Evolutionary conservation across 2,329 filamentous ascomycete genomes (phyloP).

Genomic region (Xylariaceae sp.): DNA sequence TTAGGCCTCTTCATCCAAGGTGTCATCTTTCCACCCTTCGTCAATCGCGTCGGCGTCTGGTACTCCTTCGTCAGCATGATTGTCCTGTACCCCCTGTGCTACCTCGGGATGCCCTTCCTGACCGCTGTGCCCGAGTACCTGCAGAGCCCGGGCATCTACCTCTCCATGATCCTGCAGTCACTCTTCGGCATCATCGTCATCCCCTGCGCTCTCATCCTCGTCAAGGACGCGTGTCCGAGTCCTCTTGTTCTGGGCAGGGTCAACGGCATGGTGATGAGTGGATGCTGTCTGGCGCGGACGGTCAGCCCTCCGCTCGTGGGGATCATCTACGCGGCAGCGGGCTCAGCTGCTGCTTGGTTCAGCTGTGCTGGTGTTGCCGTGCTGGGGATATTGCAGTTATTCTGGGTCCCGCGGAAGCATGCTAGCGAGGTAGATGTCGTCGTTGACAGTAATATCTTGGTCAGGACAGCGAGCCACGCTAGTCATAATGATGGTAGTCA

Average conservation of each 20-base stretch:
- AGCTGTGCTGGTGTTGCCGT: slow-evolving; percentile 30
- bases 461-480: slow-evolving; percentile 10
- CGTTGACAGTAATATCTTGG: slow-evolving; percentile 9
- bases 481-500: neutral
- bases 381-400: slow-evolving; percentile 25
- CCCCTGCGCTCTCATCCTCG: slow-evolving; percentile 64
- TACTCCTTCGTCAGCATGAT: slow-evolving; percentile 61
- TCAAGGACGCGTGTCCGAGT: slow-evolving; percentile 67
- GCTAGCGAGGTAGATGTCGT: slow-evolving; percentile 14
- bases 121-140: slow-evolving; percentile 49
- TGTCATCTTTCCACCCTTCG: slow-evolving; percentile 62
- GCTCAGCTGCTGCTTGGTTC: slow-evolving; percentile 37
- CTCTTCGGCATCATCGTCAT: slow-evolving; percentile 65
- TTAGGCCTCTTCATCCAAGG: slow-evolving; percentile 71
- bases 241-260: slow-evolving; percentile 62
- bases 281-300: slow-evolving; percentile 67
- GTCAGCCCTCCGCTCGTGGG: slow-evolving; percentile 65
- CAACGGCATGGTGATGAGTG: slow-evolving; percentile 68
- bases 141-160: slow-evolving; percentile 60
- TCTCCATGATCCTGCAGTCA: slow-evolving; percentile 61
- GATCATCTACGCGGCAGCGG: slow-evolving; percentile 60
- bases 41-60: slow-evolving; percentile 63
- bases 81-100: slow-evolving; percentile 61
- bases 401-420: slow-evolving; percentile 27
- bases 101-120: slow-evolving; percentile 65